phyloP scores from a whole-genome alignment of 179 eudicot species.

The Actinidia arguta region DNA sequence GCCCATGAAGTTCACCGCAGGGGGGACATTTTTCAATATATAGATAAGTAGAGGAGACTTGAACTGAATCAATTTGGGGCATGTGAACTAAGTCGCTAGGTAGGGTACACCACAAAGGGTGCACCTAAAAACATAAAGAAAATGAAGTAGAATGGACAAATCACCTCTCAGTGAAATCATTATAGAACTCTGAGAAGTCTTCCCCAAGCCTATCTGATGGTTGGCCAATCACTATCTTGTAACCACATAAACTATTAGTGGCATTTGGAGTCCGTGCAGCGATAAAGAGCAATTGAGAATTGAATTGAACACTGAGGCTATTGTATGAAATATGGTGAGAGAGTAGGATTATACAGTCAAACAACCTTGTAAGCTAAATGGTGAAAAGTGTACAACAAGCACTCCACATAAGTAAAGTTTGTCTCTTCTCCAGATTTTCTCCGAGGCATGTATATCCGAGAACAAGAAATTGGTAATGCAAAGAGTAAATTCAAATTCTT shows the following conservation, averaged over 20 bases:
- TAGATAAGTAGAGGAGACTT: not conserved
- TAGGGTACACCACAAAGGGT: not conserved
- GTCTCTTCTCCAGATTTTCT: conserved; percentile 86
- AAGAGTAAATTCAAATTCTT: not conserved
- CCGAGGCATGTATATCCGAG: conserved; percentile 87
- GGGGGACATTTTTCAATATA: not conserved
- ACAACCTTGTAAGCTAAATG: conserved; percentile 81
- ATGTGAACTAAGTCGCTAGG: not conserved
- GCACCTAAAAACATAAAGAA: not conserved
- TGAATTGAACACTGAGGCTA: not conserved
- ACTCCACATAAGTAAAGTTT: conserved; percentile 88
- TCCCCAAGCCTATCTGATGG: conserved; percentile 99
- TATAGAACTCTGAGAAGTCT: conserved; percentile 84
- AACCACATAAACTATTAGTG: conserved; percentile 90
- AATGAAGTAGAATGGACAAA: not conserved
- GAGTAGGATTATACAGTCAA: not conserved
- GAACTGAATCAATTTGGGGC: not conserved
- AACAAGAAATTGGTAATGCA: not conserved
- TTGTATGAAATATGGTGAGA: not conserved
- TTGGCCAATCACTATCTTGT: conserved; percentile 96
- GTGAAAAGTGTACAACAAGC: conserved; percentile 88
- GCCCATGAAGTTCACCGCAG: too few species aligned
- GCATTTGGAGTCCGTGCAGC: conserved; percentile 82
- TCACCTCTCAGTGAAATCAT: conserved; percentile 89
- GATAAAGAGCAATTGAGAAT: conserved; percentile 11